A percentile compares a stretch with the other conserved stretches of the same genome.
Evolutionary conservation across 768 basidiomycete genomes (phyloP).

Genomic region (Boletus vermiculosoides): DNA sequence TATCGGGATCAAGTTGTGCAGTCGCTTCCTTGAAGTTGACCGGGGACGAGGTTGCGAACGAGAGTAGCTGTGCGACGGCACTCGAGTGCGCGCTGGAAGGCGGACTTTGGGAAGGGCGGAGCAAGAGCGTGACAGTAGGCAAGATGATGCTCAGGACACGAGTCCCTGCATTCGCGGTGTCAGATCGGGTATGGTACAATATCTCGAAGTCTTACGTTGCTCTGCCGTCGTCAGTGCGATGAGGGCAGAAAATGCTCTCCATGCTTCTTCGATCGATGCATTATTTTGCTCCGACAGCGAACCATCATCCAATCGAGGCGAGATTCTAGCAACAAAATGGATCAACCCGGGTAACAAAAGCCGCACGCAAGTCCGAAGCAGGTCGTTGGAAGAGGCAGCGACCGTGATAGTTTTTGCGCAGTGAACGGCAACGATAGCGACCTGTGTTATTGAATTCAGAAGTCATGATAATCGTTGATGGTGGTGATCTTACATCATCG

Average conservation of each 20-base stretch:
- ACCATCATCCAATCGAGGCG: conserved; percentile 58
- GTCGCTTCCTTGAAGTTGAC: conserved; percentile 84
- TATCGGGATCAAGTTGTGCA: conserved; percentile 54
- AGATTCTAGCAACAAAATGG: conserved; percentile 71
- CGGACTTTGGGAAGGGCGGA: conserved; percentile 49
- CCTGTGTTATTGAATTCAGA: conserved; percentile 39
- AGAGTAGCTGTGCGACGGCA: conserved; percentile 64
- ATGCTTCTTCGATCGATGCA: conserved; percentile 71
- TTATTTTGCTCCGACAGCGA: conserved; percentile 54
- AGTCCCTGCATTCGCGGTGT: conserved; percentile 46
- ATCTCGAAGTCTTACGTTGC: conserved; percentile 50
- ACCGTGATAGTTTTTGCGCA: conserved; percentile 83
- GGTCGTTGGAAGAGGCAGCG: conserved; percentile 64
- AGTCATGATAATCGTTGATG: neutral
- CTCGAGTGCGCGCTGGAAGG: conserved; percentile 51
- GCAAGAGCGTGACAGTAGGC: conserved; percentile 70
- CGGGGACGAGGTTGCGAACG: conserved; percentile 70
- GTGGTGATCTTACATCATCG: conserved; percentile 53
- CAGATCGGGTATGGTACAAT: conserved; percentile 5
- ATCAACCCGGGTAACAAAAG: conserved; percentile 79
- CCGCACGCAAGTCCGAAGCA: conserved; percentile 69
- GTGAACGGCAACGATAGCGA: conserved; percentile 82
- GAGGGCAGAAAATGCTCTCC: conserved; percentile 75
- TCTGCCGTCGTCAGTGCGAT: conserved; percentile 55
- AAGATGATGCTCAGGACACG: conserved; percentile 68